Evolutionary conservation across 2,329 filamentous ascomycete species (phyloP), one percentile per base, ranked within the genome.

Genomic region (Microdochium paspali): DNA sequence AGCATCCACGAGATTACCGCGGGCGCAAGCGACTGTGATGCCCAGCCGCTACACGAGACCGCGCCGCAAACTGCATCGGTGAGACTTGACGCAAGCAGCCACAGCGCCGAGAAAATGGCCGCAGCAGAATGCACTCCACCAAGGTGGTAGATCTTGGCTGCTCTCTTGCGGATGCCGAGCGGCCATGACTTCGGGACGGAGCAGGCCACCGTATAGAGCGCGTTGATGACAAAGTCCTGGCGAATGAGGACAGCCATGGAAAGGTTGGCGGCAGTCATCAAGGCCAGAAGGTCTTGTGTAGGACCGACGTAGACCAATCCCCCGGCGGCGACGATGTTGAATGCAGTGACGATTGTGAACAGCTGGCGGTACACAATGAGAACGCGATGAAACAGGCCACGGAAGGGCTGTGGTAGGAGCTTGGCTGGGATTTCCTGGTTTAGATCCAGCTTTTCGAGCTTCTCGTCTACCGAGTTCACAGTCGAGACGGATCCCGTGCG

Each of bases 1-100:
- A 86, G 71, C 35, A 81, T 58, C 57, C 77, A 83, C 12, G 78
- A 74, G 24, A 85, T 61, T 12, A 73, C 67, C 28, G 66, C 57
- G 12, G 61, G 66, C 3, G 65, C 63, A 2, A 76, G 56, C 4
- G 74, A 71, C 2, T 66, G 59, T 44, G 50, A 24, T 2, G 49
- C 35, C 21, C 49, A 44, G 10, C 44, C 32, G 15, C 45, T 47
- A 20, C 53, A 52, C 10, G 50, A 48, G 20, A 44, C 44, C 57
- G 47, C 52, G 30, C 53, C 44, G 23, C 23, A 44, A 7, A 44
- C 42, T 40, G 35, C 35, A 12, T 40, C 35, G 18, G n/a, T 40
- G 35, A 40, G 18, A 40, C 35, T 40, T 40, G 35, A 40, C 61
- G 57, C 64, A n/a, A 76, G 54, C 46, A 74, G 70, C 73, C 73